Evolutionary conservation across 768 basidiomycete genomes (phyloP).

Genomic region (Calvatia gigantea): DNA sequence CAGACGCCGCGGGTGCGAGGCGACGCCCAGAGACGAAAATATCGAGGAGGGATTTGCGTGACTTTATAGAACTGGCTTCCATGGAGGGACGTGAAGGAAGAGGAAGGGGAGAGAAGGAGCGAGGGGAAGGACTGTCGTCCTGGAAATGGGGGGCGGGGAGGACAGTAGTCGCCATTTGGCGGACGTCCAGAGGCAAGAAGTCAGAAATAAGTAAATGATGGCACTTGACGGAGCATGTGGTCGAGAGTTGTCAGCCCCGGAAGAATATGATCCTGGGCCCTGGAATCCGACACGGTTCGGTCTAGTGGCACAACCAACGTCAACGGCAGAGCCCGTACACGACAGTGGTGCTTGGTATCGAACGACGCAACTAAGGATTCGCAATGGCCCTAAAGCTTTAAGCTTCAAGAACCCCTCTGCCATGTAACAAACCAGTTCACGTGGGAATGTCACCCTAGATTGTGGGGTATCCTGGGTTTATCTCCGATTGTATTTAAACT

Average conservation of each 20-base stretch:
- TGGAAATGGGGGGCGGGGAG: constrained; percentile 6
- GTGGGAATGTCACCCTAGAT: background rate
- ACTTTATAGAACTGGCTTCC: constrained; percentile 11
- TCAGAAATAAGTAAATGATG: constrained; percentile 2
- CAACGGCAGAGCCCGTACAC: too few relatives aligned
- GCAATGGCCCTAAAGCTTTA: constrained; percentile 2
- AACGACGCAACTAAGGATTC: background rate
- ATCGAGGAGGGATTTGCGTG: constrained; percentile 11
- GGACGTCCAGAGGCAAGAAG: background rate
- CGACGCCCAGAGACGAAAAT: background rate
- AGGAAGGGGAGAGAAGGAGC: constrained; percentile 8
- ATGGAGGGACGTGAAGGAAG: constrained; percentile 1
- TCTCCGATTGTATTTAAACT: background rate
- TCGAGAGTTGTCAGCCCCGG: background rate
- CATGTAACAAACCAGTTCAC: background rate
- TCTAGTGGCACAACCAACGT: too few relatives aligned
- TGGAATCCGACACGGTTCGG: too few relatives aligned
- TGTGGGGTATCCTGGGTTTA: background rate
- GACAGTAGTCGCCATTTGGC: constrained; percentile 2
- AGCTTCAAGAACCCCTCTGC: background rate
- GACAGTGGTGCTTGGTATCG: too few relatives aligned
- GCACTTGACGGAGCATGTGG: constrained; percentile 1
- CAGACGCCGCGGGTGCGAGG: background rate
- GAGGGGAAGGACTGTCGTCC: constrained; percentile 1
- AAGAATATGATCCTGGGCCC: background rate